Evolutionary conservation across 305 asterid species (phyloP).

Genomic region (Striga hermonthica): DNA sequence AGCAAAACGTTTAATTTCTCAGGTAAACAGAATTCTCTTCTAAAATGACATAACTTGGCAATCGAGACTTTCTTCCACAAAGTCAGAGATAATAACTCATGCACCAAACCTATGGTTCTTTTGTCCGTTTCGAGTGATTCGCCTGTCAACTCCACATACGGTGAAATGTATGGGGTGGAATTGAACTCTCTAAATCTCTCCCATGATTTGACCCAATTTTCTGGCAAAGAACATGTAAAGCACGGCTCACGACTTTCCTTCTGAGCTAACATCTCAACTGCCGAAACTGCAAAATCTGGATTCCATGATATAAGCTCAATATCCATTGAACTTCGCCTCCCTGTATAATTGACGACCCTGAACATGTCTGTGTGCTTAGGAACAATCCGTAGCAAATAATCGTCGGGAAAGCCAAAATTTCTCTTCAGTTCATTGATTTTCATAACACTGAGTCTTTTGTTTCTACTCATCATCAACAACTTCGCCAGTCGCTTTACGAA

Average conservation of each 20-base stretch:
- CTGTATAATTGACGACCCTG: slow-evolving; percentile 57
- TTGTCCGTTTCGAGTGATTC: slow-evolving; percentile 73
- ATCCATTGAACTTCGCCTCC: slow-evolving; percentile 80
- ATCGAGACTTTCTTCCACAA: slow-evolving; percentile 83
- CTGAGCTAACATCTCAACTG: slow-evolving; percentile 54
- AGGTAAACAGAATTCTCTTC: slow-evolving; percentile 68
- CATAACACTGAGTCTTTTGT: slow-evolving; percentile 57
- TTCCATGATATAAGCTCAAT: slow-evolving; percentile 69
- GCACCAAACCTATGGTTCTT: slow-evolving; percentile 61
- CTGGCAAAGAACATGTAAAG: slow-evolving; percentile 66
- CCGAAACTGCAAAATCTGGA: slow-evolving; percentile 60
- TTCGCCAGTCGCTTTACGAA: slow-evolving; percentile 67
- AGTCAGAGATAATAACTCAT: slow-evolving; percentile 72
- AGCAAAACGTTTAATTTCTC: slow-evolving; percentile 66
- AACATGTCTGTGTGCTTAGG: slow-evolving; percentile 77
- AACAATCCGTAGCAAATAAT: slow-evolving; percentile 69
- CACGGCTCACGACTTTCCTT: slow-evolving; percentile 49
- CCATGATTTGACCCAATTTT: slow-evolving; percentile 74
- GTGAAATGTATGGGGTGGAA: slow-evolving; percentile 70
- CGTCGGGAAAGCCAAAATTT: slow-evolving; percentile 82
- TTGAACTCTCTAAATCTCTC: slow-evolving; percentile 74
- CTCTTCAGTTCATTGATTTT: slow-evolving; percentile 72
- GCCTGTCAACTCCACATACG: slow-evolving; percentile 51
- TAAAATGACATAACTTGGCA: slow-evolving; percentile 66
- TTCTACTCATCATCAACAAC: slow-evolving; percentile 80